These are phyloP conservation scores for Globisporangium parvum DNA, from an alignment of 352 stramenopile species.

Conservation along the genomic window DNA sequence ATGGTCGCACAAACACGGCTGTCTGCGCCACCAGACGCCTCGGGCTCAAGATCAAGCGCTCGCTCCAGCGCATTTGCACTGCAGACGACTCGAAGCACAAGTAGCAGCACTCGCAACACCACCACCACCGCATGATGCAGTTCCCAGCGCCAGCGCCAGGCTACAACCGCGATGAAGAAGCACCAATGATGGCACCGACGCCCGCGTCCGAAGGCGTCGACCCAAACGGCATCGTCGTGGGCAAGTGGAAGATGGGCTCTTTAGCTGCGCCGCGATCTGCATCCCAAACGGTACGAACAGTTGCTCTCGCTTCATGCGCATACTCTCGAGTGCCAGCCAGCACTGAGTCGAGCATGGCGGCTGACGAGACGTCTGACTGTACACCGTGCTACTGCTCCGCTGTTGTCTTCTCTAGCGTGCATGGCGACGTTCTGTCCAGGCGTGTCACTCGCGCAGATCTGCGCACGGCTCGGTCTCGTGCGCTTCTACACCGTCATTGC, in stretches of 20 bases:
- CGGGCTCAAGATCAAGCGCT: not conserved
- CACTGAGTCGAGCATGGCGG: not conserved
- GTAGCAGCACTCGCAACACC: not conserved
- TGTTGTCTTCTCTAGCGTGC: conserved; percentile 6
- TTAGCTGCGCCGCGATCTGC: conserved; percentile 12
- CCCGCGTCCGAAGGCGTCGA: conserved; percentile 17
- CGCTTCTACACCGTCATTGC: conserved; percentile 32
- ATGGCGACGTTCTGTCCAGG: conserved; percentile 23
- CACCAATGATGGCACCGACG: conserved; percentile 13
- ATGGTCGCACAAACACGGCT: too few relatives aligned
- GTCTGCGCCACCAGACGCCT: not conserved
- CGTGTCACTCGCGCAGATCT: conserved; percentile 45
- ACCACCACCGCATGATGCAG: conserved; percentile 4
- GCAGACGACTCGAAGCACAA: not conserved
- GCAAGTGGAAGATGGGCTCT: conserved; percentile 29
- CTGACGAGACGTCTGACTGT: not conserved
- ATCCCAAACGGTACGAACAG: conserved; percentile 20
- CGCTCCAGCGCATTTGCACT: not conserved
- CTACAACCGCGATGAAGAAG: conserved; percentile 6
- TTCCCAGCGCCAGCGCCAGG: conserved; percentile 3
- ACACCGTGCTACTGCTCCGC: not conserved
- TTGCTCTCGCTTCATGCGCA: not conserved
- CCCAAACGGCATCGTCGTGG: conserved; percentile 25
- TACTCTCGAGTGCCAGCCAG: too few relatives aligned
- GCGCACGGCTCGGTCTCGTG: conserved; percentile 29